These are phyloP conservation scores for Phytopythium aichiense DNA, from an alignment of 352 stramenopile genomes.

Conservation along the genomic window DNA sequence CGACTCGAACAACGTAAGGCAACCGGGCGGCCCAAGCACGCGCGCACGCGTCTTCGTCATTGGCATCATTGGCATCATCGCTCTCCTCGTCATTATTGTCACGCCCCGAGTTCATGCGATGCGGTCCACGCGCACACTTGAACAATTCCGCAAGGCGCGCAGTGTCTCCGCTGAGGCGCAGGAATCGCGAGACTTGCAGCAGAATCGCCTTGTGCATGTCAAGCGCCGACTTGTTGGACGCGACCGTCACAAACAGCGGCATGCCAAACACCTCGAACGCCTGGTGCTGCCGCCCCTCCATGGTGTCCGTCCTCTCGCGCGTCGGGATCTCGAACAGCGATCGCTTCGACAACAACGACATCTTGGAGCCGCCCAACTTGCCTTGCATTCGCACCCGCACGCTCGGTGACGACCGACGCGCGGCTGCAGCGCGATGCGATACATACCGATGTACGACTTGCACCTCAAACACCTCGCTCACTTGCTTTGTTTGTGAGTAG, in stretches of 20 bases:
- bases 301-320: conserved; percentile 3
- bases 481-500: conserved; percentile 30
- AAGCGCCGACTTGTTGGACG: conserved; percentile 50
- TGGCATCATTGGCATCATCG: neutral
- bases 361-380: neutral
- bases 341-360: conserved; percentile 8
- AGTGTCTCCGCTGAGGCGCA: conserved; percentile 4
- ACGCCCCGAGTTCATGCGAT: neutral
- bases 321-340: conserved; percentile 10
- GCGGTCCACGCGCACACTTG: conserved; percentile 2
- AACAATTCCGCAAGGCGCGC: neutral
- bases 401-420: conserved; percentile 4
- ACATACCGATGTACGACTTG: conserved; percentile 67
- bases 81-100: conserved; percentile 5
- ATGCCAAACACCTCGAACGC: conserved; percentile 55
- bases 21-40: conserved; percentile 13
- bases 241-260: conserved; percentile 73
- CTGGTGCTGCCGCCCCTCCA: conserved; percentile 4
- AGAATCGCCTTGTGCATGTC: conserved; percentile 69
- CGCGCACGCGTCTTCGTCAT: neutral
- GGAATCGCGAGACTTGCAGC: conserved; percentile 62
- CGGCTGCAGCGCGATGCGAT: neutral
- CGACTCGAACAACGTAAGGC: conserved; percentile 50
- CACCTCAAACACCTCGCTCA: conserved; percentile 69
- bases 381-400: conserved; percentile 3